Percentiles rank a stretch among this genome's conserved stretches.
phyloP scores from a whole-genome alignment of 345 rosid species.

The Lenwebbia sp. region DNA sequence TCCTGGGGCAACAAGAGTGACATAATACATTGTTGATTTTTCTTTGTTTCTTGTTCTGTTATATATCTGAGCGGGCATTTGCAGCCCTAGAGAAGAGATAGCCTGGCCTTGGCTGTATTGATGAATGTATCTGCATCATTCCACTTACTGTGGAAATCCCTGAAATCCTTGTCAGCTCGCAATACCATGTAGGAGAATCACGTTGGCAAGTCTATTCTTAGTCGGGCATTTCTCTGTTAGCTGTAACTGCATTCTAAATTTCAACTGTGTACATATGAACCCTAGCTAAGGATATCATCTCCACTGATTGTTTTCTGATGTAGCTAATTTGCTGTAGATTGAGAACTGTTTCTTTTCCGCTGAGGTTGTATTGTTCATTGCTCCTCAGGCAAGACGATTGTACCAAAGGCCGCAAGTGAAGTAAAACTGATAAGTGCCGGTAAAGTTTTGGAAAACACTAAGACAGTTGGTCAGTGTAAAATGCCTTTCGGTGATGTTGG shows the following conservation, averaged over 20 bases:
- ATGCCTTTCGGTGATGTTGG: conserved; percentile 58
- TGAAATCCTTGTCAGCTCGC: neutral
- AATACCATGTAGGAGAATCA: neutral
- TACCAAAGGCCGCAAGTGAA: conserved; percentile 73
- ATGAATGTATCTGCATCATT: neutral
- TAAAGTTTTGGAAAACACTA: conserved; percentile 75
- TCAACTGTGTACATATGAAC: neutral
- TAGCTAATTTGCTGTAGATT: neutral
- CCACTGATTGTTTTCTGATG: neutral
- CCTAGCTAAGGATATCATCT: neutral
- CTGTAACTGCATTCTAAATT: neutral
- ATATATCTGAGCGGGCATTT: neutral
- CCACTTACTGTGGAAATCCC: neutral
- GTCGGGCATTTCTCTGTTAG: neutral
- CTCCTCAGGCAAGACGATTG: conserved; percentile 52
- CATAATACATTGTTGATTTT: neutral
- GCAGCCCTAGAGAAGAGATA: neutral
- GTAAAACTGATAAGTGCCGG: conserved; percentile 83
- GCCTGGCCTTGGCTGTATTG: neutral
- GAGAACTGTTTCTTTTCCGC: neutral
- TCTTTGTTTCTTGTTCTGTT: neutral
- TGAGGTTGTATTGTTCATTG: neutral
- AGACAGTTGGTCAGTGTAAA: conserved; percentile 81
- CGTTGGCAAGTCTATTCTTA: neutral
- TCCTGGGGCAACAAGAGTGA: neutral